Base-by-base conservation (phyloP, 2,329 filamentous ascomycete species). In the Chaetomium olivaceum region DNA sequence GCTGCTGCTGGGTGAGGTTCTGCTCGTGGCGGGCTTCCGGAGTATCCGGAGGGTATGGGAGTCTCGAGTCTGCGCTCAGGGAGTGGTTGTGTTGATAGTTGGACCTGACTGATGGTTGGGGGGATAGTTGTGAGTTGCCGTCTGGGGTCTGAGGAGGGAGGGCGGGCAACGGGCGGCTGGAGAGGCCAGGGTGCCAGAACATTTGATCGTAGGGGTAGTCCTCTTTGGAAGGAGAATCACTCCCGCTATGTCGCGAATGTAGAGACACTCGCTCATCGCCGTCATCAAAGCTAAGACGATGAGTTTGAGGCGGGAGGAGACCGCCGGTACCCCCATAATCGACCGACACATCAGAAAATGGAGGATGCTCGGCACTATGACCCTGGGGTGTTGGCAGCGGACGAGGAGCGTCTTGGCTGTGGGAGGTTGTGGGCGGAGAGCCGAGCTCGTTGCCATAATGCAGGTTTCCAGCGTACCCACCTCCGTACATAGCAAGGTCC, bases 301-400 rank as follows among this genome's bases (percentile, higher is more conserved):
- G 85, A 7, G 82, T 83, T 58, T 83, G 87, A 2, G 93, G 93
- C 65, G 91, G 86, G 68, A 93, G 88, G 31, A 97, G 79, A 1
- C 95, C 95, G 50, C 94, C 95, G n/a, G 93, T 97, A 8, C 91
- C 93, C 58, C 87, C 91, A 56, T 92, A 93, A 76, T 98, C 94
- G 59, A 97, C 90, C 62, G 91, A 86, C 6, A 90, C 92, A 62
- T 88, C 83, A 16, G 80, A 74, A 69, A 84, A 84, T 7, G 80
- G 79, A 1, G 81, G 75, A 62, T 78, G 80, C 6, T 73, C 73
- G 63, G 74, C 73, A 19, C 78, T 75, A 62, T 75, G 75, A 76
- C 67, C 78, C 74, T 67, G 80, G 73, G 61, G 82, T 25, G 78
- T 81, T 5, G 85, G 83, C 51, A 87, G 74, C 14, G 81, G 81